Evolutionary conservation across 2,329 filamentous ascomycete genomes (phyloP).

Genomic region (Phyllosticta paracitricarpa): DNA sequence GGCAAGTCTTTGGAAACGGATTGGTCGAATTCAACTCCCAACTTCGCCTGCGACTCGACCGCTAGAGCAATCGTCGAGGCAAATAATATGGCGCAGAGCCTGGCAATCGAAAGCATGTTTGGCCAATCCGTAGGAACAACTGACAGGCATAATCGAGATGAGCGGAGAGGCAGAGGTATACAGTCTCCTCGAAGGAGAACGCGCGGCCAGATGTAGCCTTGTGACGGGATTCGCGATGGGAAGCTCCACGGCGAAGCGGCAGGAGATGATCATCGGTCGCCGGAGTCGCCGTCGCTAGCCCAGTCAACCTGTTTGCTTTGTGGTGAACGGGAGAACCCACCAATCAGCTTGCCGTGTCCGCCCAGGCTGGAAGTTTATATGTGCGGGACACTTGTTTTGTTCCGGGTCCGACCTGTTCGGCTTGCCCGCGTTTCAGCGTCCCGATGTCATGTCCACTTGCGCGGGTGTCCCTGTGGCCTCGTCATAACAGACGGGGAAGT

Average conservation of each 20-base stretch:
- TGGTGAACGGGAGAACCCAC: not conserved
- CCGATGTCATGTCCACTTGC: not conserved
- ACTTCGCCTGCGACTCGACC: not conserved
- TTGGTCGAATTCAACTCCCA: not conserved
- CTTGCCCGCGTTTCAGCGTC: not conserved
- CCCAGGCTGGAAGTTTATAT: not conserved
- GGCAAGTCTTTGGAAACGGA: slow-evolving; percentile 16
- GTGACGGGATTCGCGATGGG: not conserved
- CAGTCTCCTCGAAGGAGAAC: not conserved
- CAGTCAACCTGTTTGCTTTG: not conserved
- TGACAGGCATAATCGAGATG: not conserved
- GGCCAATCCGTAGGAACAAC: not conserved
- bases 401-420: not conserved
- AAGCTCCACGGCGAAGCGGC: not conserved
- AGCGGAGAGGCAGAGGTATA: not conserved
- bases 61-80: not conserved
- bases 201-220: not conserved
- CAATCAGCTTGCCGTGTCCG: not conserved
- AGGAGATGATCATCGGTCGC: not conserved
- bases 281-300: not conserved
- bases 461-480: not conserved
- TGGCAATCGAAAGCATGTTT: not conserved
- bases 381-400: not conserved
- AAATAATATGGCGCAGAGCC: not conserved
- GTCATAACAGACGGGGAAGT: not conserved